Evolutionary conservation across 176 grass and related monocot species (phyloP), one percentile per base, ranked within the genome.

Genomic region (Avena insularis): DNA sequence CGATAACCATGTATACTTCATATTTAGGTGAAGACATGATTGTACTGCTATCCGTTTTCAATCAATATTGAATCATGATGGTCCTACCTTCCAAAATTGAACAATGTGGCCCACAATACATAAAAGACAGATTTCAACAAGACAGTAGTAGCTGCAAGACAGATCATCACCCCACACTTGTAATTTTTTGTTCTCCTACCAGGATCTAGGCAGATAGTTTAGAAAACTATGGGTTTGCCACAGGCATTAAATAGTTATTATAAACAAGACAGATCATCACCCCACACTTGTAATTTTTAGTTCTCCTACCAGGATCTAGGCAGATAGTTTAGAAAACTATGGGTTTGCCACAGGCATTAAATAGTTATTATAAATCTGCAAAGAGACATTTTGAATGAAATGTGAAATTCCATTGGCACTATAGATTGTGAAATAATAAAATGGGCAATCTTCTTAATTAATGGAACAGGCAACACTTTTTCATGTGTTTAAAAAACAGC

Each of bases 151-250:
- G 53, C 23, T 62, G 66, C 17, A 66, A 47, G 77, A 55, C 16
- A 71, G 20, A 31, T 47, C 50, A 17, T 67, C 21, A 66, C 23
- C 67, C 12, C 54, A 62, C 46, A 82, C 33, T 57, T 66, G 31
- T 10, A 67, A 58, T 31, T 65, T 74, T 51, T 61, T 58, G 61
- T 54, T 87, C 15, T 73, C 54, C 21, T 47, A 82, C 31, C 16
- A 45, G 2, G 17, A 70, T 33, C 33, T 78, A 40, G 48, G 1
- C 2, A 53, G 43, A 23, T 57, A 58, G 11, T 36, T 2, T 61
- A 51, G 55, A 87, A 67, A 87, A 66, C 12, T 23, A 56, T 56
- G 69, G 14, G 20, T 79, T 91, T 76, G 58, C 68, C 23, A 54
- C 45, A 83, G 50, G n/a, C 15, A 47, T 16, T 75, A 16, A 47